Percentiles rank a stretch among this genome's conserved stretches.
Conservation (phyloP, 1,139 yeast species). For the Suhomyces bokatorum region DNA sequence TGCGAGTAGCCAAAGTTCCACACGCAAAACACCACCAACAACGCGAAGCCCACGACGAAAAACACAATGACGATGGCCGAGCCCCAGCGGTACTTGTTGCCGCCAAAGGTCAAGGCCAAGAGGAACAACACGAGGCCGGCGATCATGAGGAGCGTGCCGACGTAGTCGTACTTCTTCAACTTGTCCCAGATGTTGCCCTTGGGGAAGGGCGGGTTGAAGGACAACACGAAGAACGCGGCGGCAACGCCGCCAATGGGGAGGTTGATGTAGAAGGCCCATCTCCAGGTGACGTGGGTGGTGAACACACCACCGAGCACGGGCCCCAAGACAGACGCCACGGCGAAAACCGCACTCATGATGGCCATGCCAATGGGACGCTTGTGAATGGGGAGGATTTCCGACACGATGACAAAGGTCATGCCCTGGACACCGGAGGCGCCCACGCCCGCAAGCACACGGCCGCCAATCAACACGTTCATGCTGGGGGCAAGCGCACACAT, state of each 20-base stretch:
- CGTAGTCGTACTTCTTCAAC: slow-evolving; percentile 42
- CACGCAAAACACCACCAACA: slow-evolving; percentile 37
- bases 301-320: slow-evolving; percentile 30
- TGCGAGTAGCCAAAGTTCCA: slow-evolving; percentile 51
- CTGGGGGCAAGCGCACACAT: slow-evolving; percentile 38
- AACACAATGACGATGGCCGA: slow-evolving; percentile 57
- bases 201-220: slow-evolving; percentile 58
- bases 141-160: slow-evolving; percentile 45
- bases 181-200: slow-evolving; percentile 40
- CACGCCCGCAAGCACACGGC: slow-evolving; percentile 37
- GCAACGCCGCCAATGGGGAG: slow-evolving; percentile 68
- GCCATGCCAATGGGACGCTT: slow-evolving; percentile 27
- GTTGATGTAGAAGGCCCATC: slow-evolving; percentile 78
- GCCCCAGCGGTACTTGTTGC: slow-evolving; percentile 45
- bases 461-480: slow-evolving; percentile 42
- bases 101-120: slow-evolving; percentile 57
- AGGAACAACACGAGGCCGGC: slow-evolving; percentile 45
- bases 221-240: slow-evolving; percentile 40
- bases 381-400: slow-evolving; percentile 33
- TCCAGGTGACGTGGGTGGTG: slow-evolving; percentile 55
- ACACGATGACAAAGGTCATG: slow-evolving; percentile 27
- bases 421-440: slow-evolving; percentile 38
- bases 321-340: slow-evolving; percentile 27
- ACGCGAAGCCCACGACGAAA: slow-evolving; percentile 54
- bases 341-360: slow-evolving; percentile 21